Conservation (phyloP, 768 basidiomycete genomes). For the Russula foetens region DNA sequence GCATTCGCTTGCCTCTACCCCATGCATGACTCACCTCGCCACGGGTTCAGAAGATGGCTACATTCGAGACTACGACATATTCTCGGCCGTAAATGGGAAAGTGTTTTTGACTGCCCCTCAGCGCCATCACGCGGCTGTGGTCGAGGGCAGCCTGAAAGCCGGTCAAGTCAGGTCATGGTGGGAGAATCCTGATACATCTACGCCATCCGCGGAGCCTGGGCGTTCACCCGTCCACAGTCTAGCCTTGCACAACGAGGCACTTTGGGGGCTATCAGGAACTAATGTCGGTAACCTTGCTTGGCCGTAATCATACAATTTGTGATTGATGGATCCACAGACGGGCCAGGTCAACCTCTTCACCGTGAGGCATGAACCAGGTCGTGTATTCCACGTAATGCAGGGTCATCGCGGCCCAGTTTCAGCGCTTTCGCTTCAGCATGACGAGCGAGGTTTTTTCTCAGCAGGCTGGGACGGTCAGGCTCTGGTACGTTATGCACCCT, state of each 20-base stretch:
- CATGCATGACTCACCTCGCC: slow-evolving; percentile 80
- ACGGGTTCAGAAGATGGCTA: slow-evolving; percentile 94
- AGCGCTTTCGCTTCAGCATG: slow-evolving; percentile 68
- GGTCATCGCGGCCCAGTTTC: slow-evolving; percentile 82
- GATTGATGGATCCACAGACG: slow-evolving; percentile 37
- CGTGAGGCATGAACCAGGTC: slow-evolving; percentile 86
- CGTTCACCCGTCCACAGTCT: slow-evolving; percentile 82
- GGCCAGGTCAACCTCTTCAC: slow-evolving; percentile 94
- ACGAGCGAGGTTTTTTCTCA: slow-evolving; percentile 82
- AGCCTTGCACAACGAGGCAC: slow-evolving; percentile 84
- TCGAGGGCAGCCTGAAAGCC: slow-evolving; percentile 86
- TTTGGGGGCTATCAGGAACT: slow-evolving; percentile 87
- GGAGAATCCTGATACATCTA: slow-evolving; percentile 52
- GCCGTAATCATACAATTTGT: slow-evolving; percentile 16
- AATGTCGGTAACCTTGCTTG: slow-evolving; percentile 45
- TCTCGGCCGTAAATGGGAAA: slow-evolving; percentile 80
- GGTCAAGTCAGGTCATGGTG: slow-evolving; percentile 87
- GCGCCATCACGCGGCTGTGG: slow-evolving; percentile 80
- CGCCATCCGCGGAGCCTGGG: slow-evolving; percentile 5
- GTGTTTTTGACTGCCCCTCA: slow-evolving; percentile 83
- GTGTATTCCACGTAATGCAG: slow-evolving; percentile 58
- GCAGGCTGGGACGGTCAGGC: slow-evolving; percentile 94
- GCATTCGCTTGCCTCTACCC: slow-evolving; percentile 78
- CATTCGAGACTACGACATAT: slow-evolving; percentile 88
- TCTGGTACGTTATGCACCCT: slow-evolving; percentile 43